Conservation (phyloP, 2,329 filamentous ascomycete species). For the Ophiostoma sp. region DNA sequence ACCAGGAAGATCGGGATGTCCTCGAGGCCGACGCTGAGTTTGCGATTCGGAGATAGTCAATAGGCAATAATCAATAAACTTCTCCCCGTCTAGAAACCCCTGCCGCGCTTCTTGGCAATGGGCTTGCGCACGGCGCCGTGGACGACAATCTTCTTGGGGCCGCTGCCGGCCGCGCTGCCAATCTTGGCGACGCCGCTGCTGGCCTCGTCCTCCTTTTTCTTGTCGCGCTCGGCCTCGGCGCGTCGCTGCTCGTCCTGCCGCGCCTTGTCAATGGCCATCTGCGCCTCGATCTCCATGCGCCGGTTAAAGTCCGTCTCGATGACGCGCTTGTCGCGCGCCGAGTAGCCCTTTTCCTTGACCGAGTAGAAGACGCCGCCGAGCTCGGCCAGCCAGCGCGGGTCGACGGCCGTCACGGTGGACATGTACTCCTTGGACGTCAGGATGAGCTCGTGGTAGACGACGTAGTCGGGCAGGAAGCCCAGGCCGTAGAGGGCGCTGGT, state of each 20-base stretch:
- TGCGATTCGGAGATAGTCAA: conserved; percentile 42
- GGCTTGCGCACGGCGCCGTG: conserved; percentile 59
- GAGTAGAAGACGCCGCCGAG: conserved; percentile 96
- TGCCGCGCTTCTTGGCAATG: conserved; percentile 47
- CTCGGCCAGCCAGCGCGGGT: conserved; percentile 95
- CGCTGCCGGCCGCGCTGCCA: conserved; percentile 27
- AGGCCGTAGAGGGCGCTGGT: conserved; percentile 89
- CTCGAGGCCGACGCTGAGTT: conserved; percentile 66
- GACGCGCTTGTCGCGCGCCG: conserved; percentile 74
- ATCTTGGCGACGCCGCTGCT: conserved; percentile 37
- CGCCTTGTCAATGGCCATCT: conserved; percentile 83
- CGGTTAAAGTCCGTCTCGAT: conserved; percentile 89
- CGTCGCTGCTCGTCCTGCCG: conserved; percentile 54
- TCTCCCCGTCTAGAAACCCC: background rate
- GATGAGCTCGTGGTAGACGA: conserved; percentile 96
- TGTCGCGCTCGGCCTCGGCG: conserved; percentile 43
- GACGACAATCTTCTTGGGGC: conserved; percentile 54
- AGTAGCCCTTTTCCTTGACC: conserved; percentile 96
- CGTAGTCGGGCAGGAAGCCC: conserved; percentile 91
- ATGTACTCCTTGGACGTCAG: conserved; percentile 97
- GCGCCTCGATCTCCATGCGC: conserved; percentile 85
- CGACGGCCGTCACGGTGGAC: conserved; percentile 91
- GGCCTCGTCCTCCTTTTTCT: conserved; percentile 42
- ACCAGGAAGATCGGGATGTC: conserved; percentile 60
- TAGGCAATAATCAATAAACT: background rate